Evolutionary conservation across 768 basidiomycete species (phyloP).

Genomic region (Amanita phalloides): DNA sequence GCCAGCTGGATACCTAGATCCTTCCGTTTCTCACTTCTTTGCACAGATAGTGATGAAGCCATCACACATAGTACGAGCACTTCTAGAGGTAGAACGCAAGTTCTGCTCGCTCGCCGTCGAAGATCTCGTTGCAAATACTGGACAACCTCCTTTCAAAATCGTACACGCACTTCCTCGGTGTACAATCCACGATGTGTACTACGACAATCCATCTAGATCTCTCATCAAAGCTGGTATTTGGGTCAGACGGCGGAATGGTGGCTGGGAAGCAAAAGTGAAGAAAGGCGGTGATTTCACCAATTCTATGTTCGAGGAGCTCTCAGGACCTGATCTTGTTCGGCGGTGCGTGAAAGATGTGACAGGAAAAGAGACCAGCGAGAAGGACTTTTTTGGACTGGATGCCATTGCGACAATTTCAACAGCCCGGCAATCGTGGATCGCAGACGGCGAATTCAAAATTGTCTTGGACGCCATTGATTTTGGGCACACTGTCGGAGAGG

Average conservation of each 20-base stretch:
- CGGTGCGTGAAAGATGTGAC: neutral
- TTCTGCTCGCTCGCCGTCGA: conserved; percentile 2
- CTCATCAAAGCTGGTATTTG: conserved; percentile 2
- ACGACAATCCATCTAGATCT: conserved; percentile 2
- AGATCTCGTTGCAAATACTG: conserved; percentile 1
- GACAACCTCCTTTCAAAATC: conserved; percentile 1
- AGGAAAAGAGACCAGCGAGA: neutral
- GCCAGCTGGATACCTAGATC: too few relatives aligned
- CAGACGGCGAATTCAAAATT: conserved; percentile 2
- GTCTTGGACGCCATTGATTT: neutral
- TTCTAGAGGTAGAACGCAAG: conserved; percentile 3
- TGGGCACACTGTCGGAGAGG: conserved; percentile 3
- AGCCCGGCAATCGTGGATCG: conserved; percentile 1
- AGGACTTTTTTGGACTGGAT: conserved; percentile 3
- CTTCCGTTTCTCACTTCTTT: neutral
- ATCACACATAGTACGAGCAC: neutral
- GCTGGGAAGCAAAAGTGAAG: conserved; percentile 3
- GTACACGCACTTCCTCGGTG: neutral
- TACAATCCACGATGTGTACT: conserved; percentile 1
- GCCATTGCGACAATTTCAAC: conserved; percentile 1
- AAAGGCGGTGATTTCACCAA: conserved; percentile 3
- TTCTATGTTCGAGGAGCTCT: conserved; percentile 2
- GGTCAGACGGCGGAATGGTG: neutral
- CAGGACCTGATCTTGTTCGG: neutral
- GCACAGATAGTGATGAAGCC: conserved; percentile 1